Conservation (phyloP, 495 filamentous ascomycete species). For the Aspergillus ellipticus region DNA sequence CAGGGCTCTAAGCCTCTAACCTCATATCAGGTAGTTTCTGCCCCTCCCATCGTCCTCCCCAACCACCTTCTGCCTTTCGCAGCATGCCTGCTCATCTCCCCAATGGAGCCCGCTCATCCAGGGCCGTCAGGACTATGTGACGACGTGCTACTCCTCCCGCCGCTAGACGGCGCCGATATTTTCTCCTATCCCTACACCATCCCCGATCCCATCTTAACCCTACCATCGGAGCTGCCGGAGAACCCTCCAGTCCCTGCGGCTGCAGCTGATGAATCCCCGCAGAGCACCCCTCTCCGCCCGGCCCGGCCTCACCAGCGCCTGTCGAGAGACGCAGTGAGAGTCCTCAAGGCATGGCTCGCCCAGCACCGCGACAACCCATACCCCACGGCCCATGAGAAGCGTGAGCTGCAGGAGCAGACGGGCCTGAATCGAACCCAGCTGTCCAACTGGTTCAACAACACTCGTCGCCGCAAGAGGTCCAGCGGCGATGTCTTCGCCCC, state of each 20-base stretch:
- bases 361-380: conserved; percentile 33
- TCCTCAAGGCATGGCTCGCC: conserved; percentile 20
- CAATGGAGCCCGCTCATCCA: neutral
- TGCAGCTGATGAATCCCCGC: neutral
- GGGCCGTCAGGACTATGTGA: neutral
- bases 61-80: too few relatives aligned
- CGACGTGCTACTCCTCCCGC: neutral
- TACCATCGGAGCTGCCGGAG: neutral
- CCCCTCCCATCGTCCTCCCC: too few relatives aligned
- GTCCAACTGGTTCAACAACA: conserved; percentile 27
- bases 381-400: conserved; percentile 19
- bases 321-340: conserved; percentile 6
- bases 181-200: neutral
- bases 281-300: neutral
- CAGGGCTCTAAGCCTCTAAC: too few relatives aligned
- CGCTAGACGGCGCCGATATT: neutral
- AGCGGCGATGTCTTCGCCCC: neutral
- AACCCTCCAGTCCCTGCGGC: neutral
- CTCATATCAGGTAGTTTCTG: too few relatives aligned
- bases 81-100: neutral
- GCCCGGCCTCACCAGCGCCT: conserved; percentile 5
- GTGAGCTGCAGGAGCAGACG: conserved; percentile 12
- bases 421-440: conserved; percentile 20
- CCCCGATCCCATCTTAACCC: neutral
- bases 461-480: conserved; percentile 17